Evolutionary conservation across 352 stramenopile species (phyloP), one percentile per base, ranked within the genome.

Genomic region (Phytophthora vignae): DNA sequence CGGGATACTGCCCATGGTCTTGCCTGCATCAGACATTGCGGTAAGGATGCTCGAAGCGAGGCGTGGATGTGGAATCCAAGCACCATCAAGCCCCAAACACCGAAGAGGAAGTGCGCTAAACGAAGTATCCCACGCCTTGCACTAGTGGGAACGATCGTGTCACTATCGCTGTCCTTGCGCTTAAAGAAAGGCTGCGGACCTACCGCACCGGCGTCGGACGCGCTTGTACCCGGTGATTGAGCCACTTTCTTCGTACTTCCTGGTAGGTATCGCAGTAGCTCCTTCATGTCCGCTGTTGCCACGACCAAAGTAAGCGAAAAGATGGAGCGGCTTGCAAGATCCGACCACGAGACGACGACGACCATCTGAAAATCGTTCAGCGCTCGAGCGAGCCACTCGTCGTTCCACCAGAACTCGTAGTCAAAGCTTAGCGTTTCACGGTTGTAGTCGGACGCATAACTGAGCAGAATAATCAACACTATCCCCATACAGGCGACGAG

Each of bases 341-440:
- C 70, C 2, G 44, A 61, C 55, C 71, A 76, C 1, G 74, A 81
- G 29, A 78, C 59, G 0, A 81, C 64, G 9, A 76, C 48, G 8
- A 81, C 61, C 52, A 78, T 74, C 27, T 70, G 61, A 5, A 81
- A 58, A 60, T 81, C 66, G 42, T 78, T 76, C 5, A 78, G 48
- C 14, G 67, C 68, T 27, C 63, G 62, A 6, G 67, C 70, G 0
- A 65, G 27, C 70, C 74, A 81, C 27, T 73, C 59, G 54, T 78
- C 74, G 22, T 81, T 25, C 49, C 74, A 76, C 69, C 74, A 81
- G 6, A 19, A 27, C 53, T 19, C 5, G 42, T 49, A 11, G 29
- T 46, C 11, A 15, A 75, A 75, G 7, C 61, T 62, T 27, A 40
- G 21, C 0, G 61, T 29, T 2, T 46, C 8, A 7, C 17, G 8